These are phyloP conservation scores for Quercus tomentella DNA, from an alignment of 331 rosid species.

Conservation along the genomic window DNA sequence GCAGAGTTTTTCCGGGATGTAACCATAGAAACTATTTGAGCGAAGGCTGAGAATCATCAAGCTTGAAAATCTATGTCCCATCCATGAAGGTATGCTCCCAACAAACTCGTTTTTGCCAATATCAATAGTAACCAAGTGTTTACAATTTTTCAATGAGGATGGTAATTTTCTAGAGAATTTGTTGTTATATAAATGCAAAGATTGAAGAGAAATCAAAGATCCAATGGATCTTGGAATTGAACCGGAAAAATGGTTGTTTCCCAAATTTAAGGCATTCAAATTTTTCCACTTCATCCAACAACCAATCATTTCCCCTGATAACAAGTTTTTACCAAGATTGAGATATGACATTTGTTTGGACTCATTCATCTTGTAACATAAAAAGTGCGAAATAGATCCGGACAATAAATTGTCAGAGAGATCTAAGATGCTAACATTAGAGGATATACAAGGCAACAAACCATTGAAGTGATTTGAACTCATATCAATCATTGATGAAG, in stretches of 20 bases:
- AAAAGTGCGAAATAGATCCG: neutral
- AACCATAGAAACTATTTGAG: conserved; percentile 25
- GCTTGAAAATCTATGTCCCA: neutral
- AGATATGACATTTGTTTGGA: neutral
- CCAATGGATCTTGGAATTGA: conserved; percentile 25
- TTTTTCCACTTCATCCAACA: conserved; percentile 10
- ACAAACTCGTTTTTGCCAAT: conserved; percentile 36
- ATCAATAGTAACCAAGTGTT: conserved; percentile 14
- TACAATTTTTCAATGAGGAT: conserved; percentile 2
- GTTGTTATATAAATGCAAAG: conserved; percentile 23
- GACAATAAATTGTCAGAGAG: neutral
- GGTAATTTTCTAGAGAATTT: conserved; percentile 30
- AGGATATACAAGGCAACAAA: neutral
- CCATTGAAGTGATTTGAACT: neutral
- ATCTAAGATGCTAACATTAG: neutral
- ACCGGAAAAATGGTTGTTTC: conserved; percentile 27
- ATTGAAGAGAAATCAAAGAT: neutral
- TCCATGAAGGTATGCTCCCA: conserved; percentile 37
- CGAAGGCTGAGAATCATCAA: conserved; percentile 20
- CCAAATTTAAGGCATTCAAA: neutral
- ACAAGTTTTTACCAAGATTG: conserved; percentile 11
- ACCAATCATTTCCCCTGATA: conserved; percentile 3
- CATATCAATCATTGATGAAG: neutral
- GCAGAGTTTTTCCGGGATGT: conserved; percentile 31
- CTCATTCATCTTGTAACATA: neutral